These are phyloP conservation scores for Tolypocladium paradoxum DNA, from an alignment of 2,329 filamentous ascomycete species.

Conservation along the genomic window DNA sequence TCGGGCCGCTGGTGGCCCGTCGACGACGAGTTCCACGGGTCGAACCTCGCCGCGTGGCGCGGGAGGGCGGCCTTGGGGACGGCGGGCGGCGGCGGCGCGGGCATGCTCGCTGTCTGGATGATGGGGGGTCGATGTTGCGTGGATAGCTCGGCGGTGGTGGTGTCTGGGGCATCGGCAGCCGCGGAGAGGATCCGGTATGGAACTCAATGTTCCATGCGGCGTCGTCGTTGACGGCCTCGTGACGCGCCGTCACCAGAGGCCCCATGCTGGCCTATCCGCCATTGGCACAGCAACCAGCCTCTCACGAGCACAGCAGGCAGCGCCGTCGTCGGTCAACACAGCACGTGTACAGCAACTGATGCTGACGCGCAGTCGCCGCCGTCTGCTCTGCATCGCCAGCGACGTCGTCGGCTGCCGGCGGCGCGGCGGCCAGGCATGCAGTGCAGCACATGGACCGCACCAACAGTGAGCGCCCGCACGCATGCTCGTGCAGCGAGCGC, in stretches of 20 bases:
- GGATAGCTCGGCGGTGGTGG: background rate
- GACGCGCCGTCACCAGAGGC: background rate
- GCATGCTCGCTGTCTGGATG: background rate
- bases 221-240: background rate
- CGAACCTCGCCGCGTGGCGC: conserved; percentile 37
- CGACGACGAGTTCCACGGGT: conserved; percentile 62
- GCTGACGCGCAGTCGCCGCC: background rate
- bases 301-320: background rate
- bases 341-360: background rate
- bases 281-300: background rate
- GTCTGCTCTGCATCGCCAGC: background rate
- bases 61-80: conserved; percentile 28
- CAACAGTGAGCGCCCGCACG: background rate
- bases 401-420: background rate
- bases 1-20: conserved; percentile 74
- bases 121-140: background rate
- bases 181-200: background rate
- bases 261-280: background rate
- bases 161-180: background rate
- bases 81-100: conserved; percentile 2
- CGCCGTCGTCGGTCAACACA: background rate
- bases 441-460: background rate
- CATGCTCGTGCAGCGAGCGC: background rate
- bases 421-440: too few species aligned
- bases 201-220: background rate